Evolutionary conservation across 2,329 filamentous ascomycete genomes (phyloP), one percentile per base, ranked within the genome.

Genomic region (Cucurbitaria berberidis): DNA sequence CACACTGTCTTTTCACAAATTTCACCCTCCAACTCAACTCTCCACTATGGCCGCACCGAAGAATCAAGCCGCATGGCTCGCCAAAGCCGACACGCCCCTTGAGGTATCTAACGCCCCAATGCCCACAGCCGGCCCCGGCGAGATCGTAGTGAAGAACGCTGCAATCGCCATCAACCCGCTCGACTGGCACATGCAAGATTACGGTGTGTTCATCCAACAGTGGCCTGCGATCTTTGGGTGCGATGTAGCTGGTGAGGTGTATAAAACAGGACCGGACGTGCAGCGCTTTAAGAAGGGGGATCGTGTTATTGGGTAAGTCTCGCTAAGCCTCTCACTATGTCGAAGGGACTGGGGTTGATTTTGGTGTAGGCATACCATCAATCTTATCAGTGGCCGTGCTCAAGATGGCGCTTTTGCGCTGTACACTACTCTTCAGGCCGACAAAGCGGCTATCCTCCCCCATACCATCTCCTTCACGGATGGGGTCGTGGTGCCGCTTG

Each of bases 211-310:
- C 27, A 57, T 73, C 42, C 52, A 73, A 22, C 60, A 69, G 36
- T 67, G 56, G 59, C 68, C 65, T 48, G 41, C 60, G 5, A 62
- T 74, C 15, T 46, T 68, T 27, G 79, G 78, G 5, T 62, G 57
- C 27, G 79, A 80, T 59, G 67, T 78, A 1, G 76, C 77, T 1
- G 78, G 78, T 3, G 73, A 76, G 55, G 72, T 80, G 3, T 66
- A 74, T 19, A 76, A 78, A 51, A 64, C 79, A 6, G 79, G 79
- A 0, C 59, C 69, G 5, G 65, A 62, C 7, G 77, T 81, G 1
- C 68, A 69, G 3, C 67, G 74, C 6, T 78, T 78, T 65, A 67
- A 74, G 43, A 60, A 69, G 9, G 78, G 78, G 2, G 73, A 78
- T 55, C 74, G 78, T 21, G 76, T 81, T 5, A 71, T 77, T 38